Percentiles rank a stretch among this genome's conserved stretches.
phyloP scores from a whole-genome alignment of 202 grass and related monocot species.

The Miscanthus sacchariflorus region DNA sequence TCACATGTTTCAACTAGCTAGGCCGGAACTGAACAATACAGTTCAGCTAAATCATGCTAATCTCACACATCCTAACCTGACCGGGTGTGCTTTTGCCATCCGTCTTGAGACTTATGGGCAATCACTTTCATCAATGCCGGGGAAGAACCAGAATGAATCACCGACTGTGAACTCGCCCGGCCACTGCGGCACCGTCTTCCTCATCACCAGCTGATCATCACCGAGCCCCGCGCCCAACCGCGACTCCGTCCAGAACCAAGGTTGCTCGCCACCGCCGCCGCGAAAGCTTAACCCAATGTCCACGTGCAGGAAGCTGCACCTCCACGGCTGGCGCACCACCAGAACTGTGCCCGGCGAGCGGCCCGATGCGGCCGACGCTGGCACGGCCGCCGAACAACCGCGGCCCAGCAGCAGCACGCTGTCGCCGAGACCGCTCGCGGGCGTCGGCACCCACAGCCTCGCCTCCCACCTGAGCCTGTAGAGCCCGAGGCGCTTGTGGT shows the following conservation, averaged over 20 bases:
- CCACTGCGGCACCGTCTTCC: conserved; percentile 50
- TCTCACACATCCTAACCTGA: conserved; percentile 10
- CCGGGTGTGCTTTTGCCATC: neutral
- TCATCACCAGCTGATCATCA: conserved; percentile 31
- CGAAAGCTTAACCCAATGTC: neutral
- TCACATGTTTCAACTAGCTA: conserved; percentile 44
- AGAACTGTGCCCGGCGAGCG: conserved; percentile 39
- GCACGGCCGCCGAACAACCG: conserved; percentile 55
- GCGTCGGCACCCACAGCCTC: conserved; percentile 18
- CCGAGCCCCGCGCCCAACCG: conserved; percentile 15
- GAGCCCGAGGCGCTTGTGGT: conserved; percentile 37
- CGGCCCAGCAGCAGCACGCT: conserved; percentile 53
- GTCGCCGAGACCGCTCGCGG: conserved; percentile 4
- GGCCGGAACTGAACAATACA: neutral
- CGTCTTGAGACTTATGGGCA: neutral
- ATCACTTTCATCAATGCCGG: conserved; percentile 40
- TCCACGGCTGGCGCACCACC: conserved; percentile 46
- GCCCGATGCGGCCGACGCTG: conserved; percentile 29
- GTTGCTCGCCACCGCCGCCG: neutral
- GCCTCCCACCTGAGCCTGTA: conserved; percentile 46
- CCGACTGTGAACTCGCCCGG: conserved; percentile 27
- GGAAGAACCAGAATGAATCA: conserved; percentile 69
- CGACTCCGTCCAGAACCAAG: conserved; percentile 58
- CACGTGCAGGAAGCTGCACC: neutral
- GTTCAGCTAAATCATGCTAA: neutral